Evolutionary conservation across 78 protist species (phyloP).

Genomic region (Mastigamoeba balamuthi): DNA sequence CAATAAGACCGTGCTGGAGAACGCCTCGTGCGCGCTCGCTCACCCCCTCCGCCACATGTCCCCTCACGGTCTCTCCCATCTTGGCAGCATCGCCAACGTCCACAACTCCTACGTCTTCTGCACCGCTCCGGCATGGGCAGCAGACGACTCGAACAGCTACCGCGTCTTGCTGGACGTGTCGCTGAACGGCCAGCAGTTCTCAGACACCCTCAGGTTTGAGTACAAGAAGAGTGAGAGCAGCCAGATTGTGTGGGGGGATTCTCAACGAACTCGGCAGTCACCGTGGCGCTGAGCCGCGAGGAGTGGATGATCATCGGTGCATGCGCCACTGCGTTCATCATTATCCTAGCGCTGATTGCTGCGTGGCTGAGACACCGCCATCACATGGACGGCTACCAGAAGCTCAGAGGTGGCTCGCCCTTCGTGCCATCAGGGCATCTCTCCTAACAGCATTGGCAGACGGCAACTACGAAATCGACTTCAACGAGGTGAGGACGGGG

Average conservation of each 20-base stretch:
- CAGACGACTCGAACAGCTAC: too few species aligned
- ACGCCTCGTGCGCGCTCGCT: too few species aligned
- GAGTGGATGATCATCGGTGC: background rate
- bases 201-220: background rate
- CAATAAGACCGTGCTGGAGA: too few species aligned
- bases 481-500: slow-evolving; percentile 17
- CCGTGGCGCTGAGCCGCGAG: background rate
- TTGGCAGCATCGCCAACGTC: too few species aligned
- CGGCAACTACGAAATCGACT: slow-evolving; percentile 5
- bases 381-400: background rate
- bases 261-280: background rate
- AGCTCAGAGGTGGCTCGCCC: background rate
- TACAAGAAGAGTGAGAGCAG: too few species aligned
- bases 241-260: too few species aligned
- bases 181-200: background rate
- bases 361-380: background rate
- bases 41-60: too few species aligned
- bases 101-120: background rate
- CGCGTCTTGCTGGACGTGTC: background rate
- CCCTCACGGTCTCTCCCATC: too few species aligned
- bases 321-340: background rate
- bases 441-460: background rate
- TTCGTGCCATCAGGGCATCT: background rate
- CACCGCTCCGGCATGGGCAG: background rate
- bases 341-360: background rate